Evolutionary conservation across 2,329 filamentous ascomycete genomes (phyloP).

Genomic region (Magnaporthales sp.): DNA sequence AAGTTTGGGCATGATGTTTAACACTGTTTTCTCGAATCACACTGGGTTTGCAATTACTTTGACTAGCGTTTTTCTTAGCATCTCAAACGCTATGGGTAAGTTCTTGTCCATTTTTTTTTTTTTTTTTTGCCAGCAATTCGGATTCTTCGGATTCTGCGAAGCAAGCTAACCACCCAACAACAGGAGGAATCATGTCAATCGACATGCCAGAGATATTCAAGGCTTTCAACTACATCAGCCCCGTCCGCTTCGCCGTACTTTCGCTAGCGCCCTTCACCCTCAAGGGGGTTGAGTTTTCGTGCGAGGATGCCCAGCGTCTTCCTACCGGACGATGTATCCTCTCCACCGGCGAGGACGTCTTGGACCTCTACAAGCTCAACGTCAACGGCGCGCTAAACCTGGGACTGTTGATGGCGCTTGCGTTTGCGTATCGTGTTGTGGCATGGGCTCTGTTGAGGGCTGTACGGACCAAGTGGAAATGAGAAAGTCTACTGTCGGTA

Average conservation of each 20-base stretch:
- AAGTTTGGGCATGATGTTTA: slow-evolving; percentile 71
- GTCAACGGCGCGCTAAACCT: slow-evolving; percentile 53
- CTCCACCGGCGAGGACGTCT: slow-evolving; percentile 55
- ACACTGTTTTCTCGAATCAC: slow-evolving; percentile 60
- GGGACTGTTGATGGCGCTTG: slow-evolving; percentile 51
- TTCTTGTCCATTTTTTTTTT: not conserved
- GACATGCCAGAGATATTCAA: slow-evolving; percentile 58
- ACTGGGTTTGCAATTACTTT: slow-evolving; percentile 70
- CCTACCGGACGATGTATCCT: slow-evolving; percentile 55
- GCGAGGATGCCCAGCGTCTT: slow-evolving; percentile 49
- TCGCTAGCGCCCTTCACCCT: slow-evolving; percentile 61
- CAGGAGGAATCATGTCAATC: slow-evolving; percentile 56
- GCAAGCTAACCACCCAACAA: not conserved
- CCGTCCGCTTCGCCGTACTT: slow-evolving; percentile 60
- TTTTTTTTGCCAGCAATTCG: not conserved
- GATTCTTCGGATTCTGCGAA: too few species aligned
- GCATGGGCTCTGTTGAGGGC: slow-evolving; percentile 49
- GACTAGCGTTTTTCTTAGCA: slow-evolving; percentile 59
- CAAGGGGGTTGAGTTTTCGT: slow-evolving; percentile 52
- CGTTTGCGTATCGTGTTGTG: slow-evolving; percentile 56
- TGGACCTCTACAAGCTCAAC: slow-evolving; percentile 59
- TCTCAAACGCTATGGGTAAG: slow-evolving; percentile 58
- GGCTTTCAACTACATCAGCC: slow-evolving; percentile 63
- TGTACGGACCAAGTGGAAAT: slow-evolving; percentile 6
- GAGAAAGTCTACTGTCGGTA: not conserved